Evolutionary conservation across 1,284 basidiomycete species (phyloP).

Genomic region (Cutaneotrichosporon sp.): DNA sequence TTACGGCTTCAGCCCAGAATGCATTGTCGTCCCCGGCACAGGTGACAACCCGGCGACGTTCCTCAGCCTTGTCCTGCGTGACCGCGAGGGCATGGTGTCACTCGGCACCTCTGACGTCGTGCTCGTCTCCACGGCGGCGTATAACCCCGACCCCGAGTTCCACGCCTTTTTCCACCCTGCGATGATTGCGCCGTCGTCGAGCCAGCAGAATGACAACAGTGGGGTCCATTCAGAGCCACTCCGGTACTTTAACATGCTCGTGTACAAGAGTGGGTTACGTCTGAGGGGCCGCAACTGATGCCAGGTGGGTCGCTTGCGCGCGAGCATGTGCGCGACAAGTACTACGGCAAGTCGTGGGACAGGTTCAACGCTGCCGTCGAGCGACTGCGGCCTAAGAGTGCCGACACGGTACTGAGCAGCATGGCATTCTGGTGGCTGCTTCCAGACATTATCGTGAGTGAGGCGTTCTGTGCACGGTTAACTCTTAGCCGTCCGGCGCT

Average conservation of each 20-base stretch:
- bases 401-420: constrained; percentile 49
- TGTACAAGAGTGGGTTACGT: constrained; percentile 48
- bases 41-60: constrained; percentile 90
- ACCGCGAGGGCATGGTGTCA: constrained; percentile 70
- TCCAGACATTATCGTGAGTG: constrained; percentile 55
- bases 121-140: constrained; percentile 59
- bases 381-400: constrained; percentile 18
- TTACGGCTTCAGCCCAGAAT: constrained; percentile 72
- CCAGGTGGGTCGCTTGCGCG: constrained; percentile 78
- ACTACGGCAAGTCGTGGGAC: constrained; percentile 61
- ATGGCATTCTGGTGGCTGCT: constrained; percentile 50
- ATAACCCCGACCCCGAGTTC: constrained; percentile 50
- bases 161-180: constrained; percentile 53
- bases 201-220: constrained; percentile 14
- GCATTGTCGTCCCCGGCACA: constrained; percentile 76
- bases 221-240: constrained; percentile 16
- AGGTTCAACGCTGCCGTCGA: constrained; percentile 65
- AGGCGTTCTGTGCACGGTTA: constrained; percentile 59
- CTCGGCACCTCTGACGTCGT: constrained; percentile 89
- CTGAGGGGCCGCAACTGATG: constrained; percentile 46
- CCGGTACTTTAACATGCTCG: constrained; percentile 51
- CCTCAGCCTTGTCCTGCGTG: constrained; percentile 59
- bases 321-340: constrained; percentile 68
- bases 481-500: constrained; percentile 31
- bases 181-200: constrained; percentile 29